phyloP scores from a whole-genome alignment of 371 early-diverging fungal genomes.

The Mortierella sp. region DNA sequence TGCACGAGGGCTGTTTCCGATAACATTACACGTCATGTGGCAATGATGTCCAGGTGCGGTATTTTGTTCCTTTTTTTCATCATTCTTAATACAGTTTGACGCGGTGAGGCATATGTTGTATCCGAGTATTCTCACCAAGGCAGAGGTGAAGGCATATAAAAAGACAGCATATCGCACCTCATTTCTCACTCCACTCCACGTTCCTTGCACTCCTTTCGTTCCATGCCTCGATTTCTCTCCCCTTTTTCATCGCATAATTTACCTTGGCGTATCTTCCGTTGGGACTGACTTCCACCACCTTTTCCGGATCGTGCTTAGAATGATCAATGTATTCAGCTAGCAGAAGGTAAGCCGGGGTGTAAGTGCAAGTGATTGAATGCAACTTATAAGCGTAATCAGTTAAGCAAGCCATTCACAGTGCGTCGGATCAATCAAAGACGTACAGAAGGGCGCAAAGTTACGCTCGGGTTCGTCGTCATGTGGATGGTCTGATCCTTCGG shows the following conservation, averaged over 20 bases:
- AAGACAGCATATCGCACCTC: slow-evolving; percentile 1
- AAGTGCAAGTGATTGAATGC: neutral
- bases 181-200: neutral
- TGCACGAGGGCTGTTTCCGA: neutral
- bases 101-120: too few species aligned
- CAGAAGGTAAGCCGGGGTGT: neutral
- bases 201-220: slow-evolving; percentile 3
- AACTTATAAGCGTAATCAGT: too few species aligned
- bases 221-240: neutral
- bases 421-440: neutral
- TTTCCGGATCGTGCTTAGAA: slow-evolving; percentile 68
- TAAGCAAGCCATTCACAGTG: neutral
- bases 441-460: slow-evolving; percentile 43
- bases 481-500: slow-evolving; percentile 50
- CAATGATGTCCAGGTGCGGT: too few species aligned
- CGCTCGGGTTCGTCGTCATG: slow-evolving; percentile 51
- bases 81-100: too few species aligned
- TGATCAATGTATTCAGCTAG: slow-evolving; percentile 55
- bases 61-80: too few species aligned
- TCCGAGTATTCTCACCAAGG: too few species aligned
- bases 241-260: neutral
- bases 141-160: slow-evolving; percentile 5
- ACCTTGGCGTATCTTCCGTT: slow-evolving; percentile 78
- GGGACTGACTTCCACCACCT: slow-evolving; percentile 77
- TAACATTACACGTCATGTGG: too few species aligned